These are phyloP conservation scores for Trichoderma arundinaceum DNA, from an alignment of 2,329 filamentous ascomycete genomes.

Conservation along the genomic window DNA sequence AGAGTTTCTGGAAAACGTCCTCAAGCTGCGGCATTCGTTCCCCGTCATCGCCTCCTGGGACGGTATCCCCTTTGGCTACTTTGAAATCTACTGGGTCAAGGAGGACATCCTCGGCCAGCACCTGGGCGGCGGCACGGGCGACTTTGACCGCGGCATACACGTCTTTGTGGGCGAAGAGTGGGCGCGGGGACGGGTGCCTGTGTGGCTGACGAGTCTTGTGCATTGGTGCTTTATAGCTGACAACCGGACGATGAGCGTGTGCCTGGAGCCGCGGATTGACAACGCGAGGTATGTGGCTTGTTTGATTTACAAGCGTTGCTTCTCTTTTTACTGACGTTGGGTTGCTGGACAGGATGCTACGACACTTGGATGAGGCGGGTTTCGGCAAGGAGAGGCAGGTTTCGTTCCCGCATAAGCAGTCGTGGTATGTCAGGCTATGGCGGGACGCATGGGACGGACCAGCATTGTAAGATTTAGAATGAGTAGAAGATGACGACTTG, in stretches of 20 bases:
- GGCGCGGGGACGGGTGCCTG: slow-evolving; percentile 78
- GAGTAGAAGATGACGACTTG: neutral
- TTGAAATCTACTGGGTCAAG: slow-evolving; percentile 98
- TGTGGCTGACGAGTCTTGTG: slow-evolving; percentile 85
- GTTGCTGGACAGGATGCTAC: slow-evolving; percentile 38
- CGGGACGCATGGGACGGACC: slow-evolving; percentile 82
- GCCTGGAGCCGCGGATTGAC: slow-evolving; percentile 89
- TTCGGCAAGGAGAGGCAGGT: slow-evolving; percentile 89
- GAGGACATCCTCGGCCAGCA: slow-evolving; percentile 80
- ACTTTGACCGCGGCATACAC: slow-evolving; percentile 90
- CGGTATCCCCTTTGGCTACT: slow-evolving; percentile 93
- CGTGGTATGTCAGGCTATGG: slow-evolving; percentile 80
- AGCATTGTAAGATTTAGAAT: slow-evolving; percentile 49
- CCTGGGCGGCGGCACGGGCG: slow-evolving; percentile 67
- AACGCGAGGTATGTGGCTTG: slow-evolving; percentile 73
- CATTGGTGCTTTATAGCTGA: slow-evolving; percentile 84
- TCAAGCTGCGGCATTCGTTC: slow-evolving; percentile 77
- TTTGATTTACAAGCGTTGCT: too few species aligned
- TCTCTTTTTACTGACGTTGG: neutral
- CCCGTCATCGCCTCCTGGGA: slow-evolving; percentile 94
- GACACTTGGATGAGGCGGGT: slow-evolving; percentile 73
- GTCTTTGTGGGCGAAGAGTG: slow-evolving; percentile 91
- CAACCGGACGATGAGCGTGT: slow-evolving; percentile 78
- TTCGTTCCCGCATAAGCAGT: slow-evolving; percentile 89
- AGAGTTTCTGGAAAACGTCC: slow-evolving; percentile 68